A percentile compares a stretch with the other conserved stretches of the same genome.
Conservation (phyloP, 108 stramenopile genomes). For the Seminavis robusta region DNA sequence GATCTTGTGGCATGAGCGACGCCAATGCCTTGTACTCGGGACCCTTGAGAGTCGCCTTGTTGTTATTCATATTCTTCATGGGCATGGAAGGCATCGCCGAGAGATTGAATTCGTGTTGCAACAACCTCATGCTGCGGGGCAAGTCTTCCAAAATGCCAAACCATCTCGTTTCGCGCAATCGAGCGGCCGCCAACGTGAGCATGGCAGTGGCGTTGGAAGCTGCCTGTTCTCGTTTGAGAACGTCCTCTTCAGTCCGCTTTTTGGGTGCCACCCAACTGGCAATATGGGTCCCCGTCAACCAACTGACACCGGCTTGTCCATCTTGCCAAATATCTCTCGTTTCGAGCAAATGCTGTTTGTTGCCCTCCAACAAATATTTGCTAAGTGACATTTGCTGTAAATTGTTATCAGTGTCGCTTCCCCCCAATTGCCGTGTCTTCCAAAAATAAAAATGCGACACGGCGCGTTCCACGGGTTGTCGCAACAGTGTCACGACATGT, state of each 20-base stretch:
- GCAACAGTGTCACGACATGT: conserved; percentile 30
- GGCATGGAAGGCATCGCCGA: conserved; percentile 7
- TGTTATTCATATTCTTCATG: conserved; percentile 2
- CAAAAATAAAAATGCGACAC: conserved; percentile 29
- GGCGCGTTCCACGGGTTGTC: conserved; percentile 28
- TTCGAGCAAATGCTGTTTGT: not conserved
- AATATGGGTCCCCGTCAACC: conserved; percentile 6
- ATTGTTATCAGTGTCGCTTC: no score
- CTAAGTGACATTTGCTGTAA: no score
- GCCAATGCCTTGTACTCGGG: conserved; percentile 9
- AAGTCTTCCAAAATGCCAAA: conserved; percentile 33
- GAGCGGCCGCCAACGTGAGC: conserved; percentile 7
- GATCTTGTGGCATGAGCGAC: conserved; percentile 18
- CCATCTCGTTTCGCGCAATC: conserved; percentile 23
- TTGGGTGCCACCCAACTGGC: conserved; percentile 17
- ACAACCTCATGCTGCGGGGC: conserved; percentile 18
- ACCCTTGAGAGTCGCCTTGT: not conserved
- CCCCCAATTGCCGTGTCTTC: conserved; percentile 12
- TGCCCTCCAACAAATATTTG: conserved; percentile 13
- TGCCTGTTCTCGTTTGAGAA: conserved; percentile 6
- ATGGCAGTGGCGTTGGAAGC: conserved; percentile 17
- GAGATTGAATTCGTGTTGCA: conserved; percentile 12
- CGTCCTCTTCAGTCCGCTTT: conserved; percentile 4
- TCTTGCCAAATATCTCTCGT: conserved; percentile 16
- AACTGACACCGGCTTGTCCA: conserved; percentile 21